Evolutionary conservation across 805 yeast species (phyloP), one percentile per base, ranked within the genome.

Genomic region (Hanseniaspora mollemarum): DNA sequence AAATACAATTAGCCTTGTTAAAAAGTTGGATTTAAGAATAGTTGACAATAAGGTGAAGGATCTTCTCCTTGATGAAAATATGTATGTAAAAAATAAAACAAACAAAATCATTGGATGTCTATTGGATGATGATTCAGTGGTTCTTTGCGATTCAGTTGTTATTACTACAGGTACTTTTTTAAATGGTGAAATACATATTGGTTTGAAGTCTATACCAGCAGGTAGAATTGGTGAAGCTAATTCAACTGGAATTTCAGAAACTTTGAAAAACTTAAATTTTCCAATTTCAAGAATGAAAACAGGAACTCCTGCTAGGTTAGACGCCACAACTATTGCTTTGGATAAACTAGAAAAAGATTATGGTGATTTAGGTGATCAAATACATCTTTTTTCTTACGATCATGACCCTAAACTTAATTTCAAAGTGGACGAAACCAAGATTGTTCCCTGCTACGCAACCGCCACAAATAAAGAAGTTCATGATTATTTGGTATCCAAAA

Each of bases 141-240:
- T 87, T 8, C 71, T 68, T 26, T 75, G 88, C 41, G 67, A 73
- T 0, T 76, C 76, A 54, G 90, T 92, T 6, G 87, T 92, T 7
- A 78, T 92, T 18, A 87, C 97, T 0, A 92, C 98, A 0, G 99
- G 99, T 0, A 92, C 99, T 0, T 92, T 92, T 60, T 70, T 92
- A 24, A 82, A 94, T 6, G 98, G 88, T 2, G 98, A 92, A 63
- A 86, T 90, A 43, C 98, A 92, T 63, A 78, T 92, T 56, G 99
- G 99, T 0, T 60, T 85, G 54, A 75, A 74, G 43, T 75, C 75
- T 0, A 78, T 74, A 62, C 95, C 97, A 0, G 85, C 96, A 0
- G 99, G 99, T 0, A 72, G 99, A 56, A 81, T 90, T 25, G 96
- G 95, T 3, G 99, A 92, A 66, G 77, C 72, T 19, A 92, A 97